A percentile compares a stretch with the other conserved stretches of the same genome.
Conservation (phyloP, 352 stramenopile species). For the Globisporangium okanoganense region DNA sequence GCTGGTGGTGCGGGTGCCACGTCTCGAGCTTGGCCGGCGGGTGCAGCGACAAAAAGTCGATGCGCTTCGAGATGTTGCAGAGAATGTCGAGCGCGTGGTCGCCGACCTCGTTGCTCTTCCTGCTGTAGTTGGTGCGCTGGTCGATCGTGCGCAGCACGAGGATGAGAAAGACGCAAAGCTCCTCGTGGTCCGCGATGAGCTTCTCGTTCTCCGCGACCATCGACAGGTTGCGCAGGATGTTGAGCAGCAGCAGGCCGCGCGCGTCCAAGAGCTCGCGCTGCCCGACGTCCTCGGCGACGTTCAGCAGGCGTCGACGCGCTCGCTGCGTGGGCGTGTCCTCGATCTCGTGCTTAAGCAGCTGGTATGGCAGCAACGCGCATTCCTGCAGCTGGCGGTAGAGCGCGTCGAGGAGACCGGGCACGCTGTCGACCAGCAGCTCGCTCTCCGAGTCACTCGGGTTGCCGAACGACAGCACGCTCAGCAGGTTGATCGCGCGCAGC, state of each 20-base stretch:
- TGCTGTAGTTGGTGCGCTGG: constrained; percentile 24
- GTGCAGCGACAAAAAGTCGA: constrained; percentile 66
- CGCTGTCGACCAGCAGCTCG: constrained; percentile 61
- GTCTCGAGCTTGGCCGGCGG: constrained; percentile 46
- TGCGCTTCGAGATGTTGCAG: constrained; percentile 62
- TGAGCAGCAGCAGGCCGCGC: constrained; percentile 51
- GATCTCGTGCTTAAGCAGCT: constrained; percentile 17
- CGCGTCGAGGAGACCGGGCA: constrained; percentile 68
- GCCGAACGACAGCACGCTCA: constrained; percentile 72
- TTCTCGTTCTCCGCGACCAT: constrained; percentile 73
- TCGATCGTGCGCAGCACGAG: constrained; percentile 41
- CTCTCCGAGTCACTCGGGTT: constrained; percentile 44
- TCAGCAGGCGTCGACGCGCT: constrained; percentile 36
- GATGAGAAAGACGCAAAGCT: constrained; percentile 61
- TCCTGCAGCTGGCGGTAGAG: constrained; percentile 61
- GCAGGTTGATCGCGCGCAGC: constrained; percentile 53
- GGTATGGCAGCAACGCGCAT: constrained; percentile 44
- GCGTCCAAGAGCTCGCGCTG: constrained; percentile 58
- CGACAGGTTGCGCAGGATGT: constrained; percentile 76
- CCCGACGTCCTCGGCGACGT: constrained; percentile 33
- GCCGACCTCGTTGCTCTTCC: constrained; percentile 58
- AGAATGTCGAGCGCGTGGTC: constrained; percentile 76
- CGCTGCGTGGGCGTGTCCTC: constrained; percentile 10
- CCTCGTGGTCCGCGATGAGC: constrained; percentile 57
- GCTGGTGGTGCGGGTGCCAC: constrained; percentile 59